Conservation (phyloP, 345 rosid genomes). For the Acer campestre region DNA sequence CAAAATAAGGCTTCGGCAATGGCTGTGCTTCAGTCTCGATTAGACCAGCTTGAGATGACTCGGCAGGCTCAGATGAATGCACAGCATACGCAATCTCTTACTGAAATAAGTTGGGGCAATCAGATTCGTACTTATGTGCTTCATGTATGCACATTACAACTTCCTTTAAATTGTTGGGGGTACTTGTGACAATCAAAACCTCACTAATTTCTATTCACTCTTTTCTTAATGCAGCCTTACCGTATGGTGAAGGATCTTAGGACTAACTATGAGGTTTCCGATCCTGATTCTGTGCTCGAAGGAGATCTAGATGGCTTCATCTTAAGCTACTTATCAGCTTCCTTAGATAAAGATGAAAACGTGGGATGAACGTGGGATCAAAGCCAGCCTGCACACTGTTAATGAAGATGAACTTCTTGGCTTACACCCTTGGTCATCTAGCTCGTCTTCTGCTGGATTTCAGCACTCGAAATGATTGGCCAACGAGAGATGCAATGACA, state of each 20-base stretch:
- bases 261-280: constrained; percentile 84
- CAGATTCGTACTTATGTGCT: constrained; percentile 92
- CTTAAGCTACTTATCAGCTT: constrained; percentile 77
- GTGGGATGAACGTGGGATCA: constrained; percentile 12
- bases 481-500: too few relatives aligned
- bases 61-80: constrained; percentile 91
- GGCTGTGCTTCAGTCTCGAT: constrained; percentile 91
- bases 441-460: too few relatives aligned
- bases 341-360: constrained; percentile 58
- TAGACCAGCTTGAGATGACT: constrained; percentile 89
- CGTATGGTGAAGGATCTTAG: constrained; percentile 94
- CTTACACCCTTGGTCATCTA: too few relatives aligned
- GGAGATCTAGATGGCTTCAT: constrained; percentile 90
- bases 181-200: not conserved
- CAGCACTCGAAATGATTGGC: too few relatives aligned
- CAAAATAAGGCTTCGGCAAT: constrained; percentile 93
- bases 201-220: not conserved
- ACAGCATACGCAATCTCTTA: constrained; percentile 89
- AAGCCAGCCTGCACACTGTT: too few relatives aligned
- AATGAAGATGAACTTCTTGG: too few relatives aligned
- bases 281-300: constrained; percentile 88
- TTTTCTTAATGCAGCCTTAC: constrained; percentile 63
- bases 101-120: constrained; percentile 92
- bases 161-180: constrained; percentile 6
- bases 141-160: constrained; percentile 54